Percentiles rank a stretch among this genome's conserved stretches.
Evolutionary conservation across 2,329 filamentous ascomycete species (phyloP).

Genomic region (Penicillium occitanis): DNA sequence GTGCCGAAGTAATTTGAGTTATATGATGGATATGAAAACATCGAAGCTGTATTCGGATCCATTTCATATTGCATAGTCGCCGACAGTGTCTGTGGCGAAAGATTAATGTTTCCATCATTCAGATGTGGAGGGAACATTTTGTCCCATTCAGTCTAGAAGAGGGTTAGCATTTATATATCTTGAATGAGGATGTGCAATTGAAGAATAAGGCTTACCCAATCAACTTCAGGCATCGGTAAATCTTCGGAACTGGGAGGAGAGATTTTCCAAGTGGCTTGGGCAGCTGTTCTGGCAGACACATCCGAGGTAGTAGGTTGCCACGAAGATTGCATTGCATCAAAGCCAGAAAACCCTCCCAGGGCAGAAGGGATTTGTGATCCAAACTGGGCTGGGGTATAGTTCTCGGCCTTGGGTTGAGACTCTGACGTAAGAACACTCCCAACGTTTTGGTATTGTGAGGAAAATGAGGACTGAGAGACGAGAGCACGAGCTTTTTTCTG

Average conservation of each 20-base stretch:
- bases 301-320: constrained; percentile 19
- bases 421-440: neutral
- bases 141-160: constrained; percentile 36
- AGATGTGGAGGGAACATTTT: constrained; percentile 42
- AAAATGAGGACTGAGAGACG: constrained; percentile 4
- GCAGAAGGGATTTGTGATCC: neutral
- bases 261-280: constrained; percentile 1
- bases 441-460: neutral
- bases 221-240: constrained; percentile 55
- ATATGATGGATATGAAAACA: constrained; percentile 19
- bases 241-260: constrained; percentile 26
- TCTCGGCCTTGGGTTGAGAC: neutral
- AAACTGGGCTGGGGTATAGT: neutral
- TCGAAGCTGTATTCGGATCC: constrained; percentile 12
- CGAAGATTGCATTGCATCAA: neutral
- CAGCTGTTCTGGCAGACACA: constrained; percentile 21
- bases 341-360: neutral
- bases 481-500: constrained; percentile 9
- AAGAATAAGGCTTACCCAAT: constrained; percentile 58
- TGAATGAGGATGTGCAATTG: neutral
- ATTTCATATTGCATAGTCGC: constrained; percentile 24
- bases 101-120: constrained; percentile 55
- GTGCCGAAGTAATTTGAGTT: constrained; percentile 8
- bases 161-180: neutral
- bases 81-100: constrained; percentile 38